A percentile compares a stretch with the other conserved stretches of the same genome.
Evolutionary conservation across 2,329 filamentous ascomycete genomes (phyloP).

Genomic region (Pseudopyrenochaeta lycopersici): DNA sequence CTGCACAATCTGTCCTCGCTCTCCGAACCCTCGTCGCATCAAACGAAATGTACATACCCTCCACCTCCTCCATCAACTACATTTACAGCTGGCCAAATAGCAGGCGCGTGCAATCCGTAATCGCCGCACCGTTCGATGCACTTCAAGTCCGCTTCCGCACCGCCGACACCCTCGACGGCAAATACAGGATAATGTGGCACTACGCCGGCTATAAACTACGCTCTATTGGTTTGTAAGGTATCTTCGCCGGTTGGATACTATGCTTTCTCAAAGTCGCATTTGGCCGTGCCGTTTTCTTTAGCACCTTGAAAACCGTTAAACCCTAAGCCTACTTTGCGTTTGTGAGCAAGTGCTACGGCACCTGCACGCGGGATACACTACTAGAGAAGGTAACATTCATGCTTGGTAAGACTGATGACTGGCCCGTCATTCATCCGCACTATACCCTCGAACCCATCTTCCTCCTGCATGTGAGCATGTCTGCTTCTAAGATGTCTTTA

Average conservation of each 20-base stretch:
- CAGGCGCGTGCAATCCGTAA: slow-evolving; percentile 73
- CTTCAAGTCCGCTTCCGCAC: slow-evolving; percentile 77
- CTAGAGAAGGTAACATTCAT: slow-evolving; percentile 30
- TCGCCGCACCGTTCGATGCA: slow-evolving; percentile 79
- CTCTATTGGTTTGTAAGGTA: slow-evolving; percentile 76
- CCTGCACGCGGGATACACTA: slow-evolving; percentile 41
- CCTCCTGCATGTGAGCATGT: slow-evolving; percentile 72
- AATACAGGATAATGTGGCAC: slow-evolving; percentile 74
- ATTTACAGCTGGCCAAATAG: slow-evolving; percentile 74
- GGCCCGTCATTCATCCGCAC: slow-evolving; percentile 72
- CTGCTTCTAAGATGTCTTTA: too few species aligned
- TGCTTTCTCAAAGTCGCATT: slow-evolving; percentile 75
- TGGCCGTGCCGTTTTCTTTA: slow-evolving; percentile 78
- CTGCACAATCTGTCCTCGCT: slow-evolving; percentile 73
- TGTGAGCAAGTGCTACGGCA: slow-evolving; percentile 72
- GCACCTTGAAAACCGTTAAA: slow-evolving; percentile 78
- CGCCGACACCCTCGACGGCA: slow-evolving; percentile 66
- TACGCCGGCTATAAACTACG: slow-evolving; percentile 72
- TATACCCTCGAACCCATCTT: slow-evolving; percentile 79
- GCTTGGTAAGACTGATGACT: slow-evolving; percentile 36
- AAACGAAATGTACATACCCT: slow-evolving; percentile 72
- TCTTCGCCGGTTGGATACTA: slow-evolving; percentile 77
- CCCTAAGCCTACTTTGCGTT: slow-evolving; percentile 77
- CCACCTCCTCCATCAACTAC: slow-evolving; percentile 71
- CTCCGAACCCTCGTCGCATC: slow-evolving; percentile 70